Evolutionary conservation across 805 yeast genomes (phyloP).

Genomic region (Saccharomycopsis oosterbeekiorum): DNA sequence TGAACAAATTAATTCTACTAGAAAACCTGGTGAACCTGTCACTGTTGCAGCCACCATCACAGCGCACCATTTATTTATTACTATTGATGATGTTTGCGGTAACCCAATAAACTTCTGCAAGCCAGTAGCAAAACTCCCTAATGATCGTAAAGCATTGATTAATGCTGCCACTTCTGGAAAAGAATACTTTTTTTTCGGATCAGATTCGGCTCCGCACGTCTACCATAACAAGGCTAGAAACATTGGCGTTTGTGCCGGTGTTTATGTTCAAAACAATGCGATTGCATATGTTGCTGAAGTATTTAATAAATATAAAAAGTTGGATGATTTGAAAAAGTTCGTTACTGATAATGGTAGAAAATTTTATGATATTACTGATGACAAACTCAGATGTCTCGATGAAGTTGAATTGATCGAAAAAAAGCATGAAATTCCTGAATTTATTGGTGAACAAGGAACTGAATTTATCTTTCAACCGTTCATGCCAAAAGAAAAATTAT

Average conservation of each 20-base stretch:
- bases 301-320: slow-evolving; percentile 55
- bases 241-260: slow-evolving; percentile 95
- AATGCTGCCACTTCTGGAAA: slow-evolving; percentile 87
- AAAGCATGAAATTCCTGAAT: slow-evolving; percentile 48
- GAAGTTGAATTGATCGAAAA: slow-evolving; percentile 47
- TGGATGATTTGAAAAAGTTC: slow-evolving; percentile 62
- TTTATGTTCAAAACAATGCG: slow-evolving; percentile 79
- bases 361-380: slow-evolving; percentile 55
- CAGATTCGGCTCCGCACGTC: slow-evolving; percentile 98
- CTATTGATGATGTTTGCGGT: slow-evolving; percentile 95
- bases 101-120: slow-evolving; percentile 92
- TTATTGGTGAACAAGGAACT: slow-evolving; percentile 30
- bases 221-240: slow-evolving; percentile 65
- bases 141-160: slow-evolving; percentile 70
- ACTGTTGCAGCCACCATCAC: slow-evolving; percentile 88
- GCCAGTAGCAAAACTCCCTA: slow-evolving; percentile 93
- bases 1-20: slow-evolving; percentile 44
- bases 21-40: slow-evolving; percentile 29
- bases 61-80: slow-evolving; percentile 85
- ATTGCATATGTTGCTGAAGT: slow-evolving; percentile 78
- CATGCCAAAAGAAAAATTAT: slow-evolving; percentile 64
- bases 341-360: slow-evolving; percentile 63
- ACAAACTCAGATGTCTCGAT: slow-evolving; percentile 33
- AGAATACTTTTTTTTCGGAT: slow-evolving; percentile 91
- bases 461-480: slow-evolving; percentile 68